Conservation (phyloP, 2,329 filamentous ascomycete genomes). For the Neopestalotiopsis clavispora region DNA sequence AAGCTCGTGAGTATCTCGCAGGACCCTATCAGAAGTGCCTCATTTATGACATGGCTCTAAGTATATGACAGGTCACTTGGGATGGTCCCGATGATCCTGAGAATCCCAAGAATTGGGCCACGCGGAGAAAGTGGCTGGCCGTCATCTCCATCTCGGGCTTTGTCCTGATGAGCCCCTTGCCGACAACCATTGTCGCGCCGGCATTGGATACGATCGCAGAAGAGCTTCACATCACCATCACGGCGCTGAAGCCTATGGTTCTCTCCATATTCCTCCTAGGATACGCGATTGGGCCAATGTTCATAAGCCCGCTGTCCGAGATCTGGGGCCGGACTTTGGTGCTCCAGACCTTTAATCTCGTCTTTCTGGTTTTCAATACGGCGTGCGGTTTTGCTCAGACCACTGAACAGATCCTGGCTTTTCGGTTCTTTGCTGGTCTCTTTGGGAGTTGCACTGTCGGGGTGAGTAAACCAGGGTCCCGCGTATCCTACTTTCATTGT, state of each 20-base stretch:
- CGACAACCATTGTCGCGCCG: constrained; percentile 56
- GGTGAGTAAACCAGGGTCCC: constrained; percentile 24
- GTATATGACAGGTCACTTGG: constrained; percentile 42
- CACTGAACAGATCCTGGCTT: constrained; percentile 50
- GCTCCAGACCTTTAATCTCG: constrained; percentile 51
- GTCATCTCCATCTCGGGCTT: constrained; percentile 42
- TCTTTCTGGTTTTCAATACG: constrained; percentile 56
- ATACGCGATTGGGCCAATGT: constrained; percentile 50
- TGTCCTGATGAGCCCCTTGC: constrained; percentile 61
- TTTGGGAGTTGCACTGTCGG: constrained; percentile 52
- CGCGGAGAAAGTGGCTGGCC: constrained; percentile 39
- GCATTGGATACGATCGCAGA: constrained; percentile 47
- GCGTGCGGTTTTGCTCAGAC: constrained; percentile 52
- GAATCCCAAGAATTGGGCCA: constrained; percentile 53
- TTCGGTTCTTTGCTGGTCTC: constrained; percentile 53
- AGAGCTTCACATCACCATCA: constrained; percentile 49
- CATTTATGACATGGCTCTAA: too few species aligned
- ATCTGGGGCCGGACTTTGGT: constrained; percentile 48
- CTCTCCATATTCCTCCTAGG: constrained; percentile 53
- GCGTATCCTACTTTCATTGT: too few species aligned
- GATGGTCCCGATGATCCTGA: constrained; percentile 46
- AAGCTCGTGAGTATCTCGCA: too few species aligned
- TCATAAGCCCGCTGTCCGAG: constrained; percentile 40
- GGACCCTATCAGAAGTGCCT: too few species aligned
- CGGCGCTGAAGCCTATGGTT: constrained; percentile 44